Base-by-base conservation (phyloP, 257 asterid genomes). In the Jacaranda copaia region DNA sequence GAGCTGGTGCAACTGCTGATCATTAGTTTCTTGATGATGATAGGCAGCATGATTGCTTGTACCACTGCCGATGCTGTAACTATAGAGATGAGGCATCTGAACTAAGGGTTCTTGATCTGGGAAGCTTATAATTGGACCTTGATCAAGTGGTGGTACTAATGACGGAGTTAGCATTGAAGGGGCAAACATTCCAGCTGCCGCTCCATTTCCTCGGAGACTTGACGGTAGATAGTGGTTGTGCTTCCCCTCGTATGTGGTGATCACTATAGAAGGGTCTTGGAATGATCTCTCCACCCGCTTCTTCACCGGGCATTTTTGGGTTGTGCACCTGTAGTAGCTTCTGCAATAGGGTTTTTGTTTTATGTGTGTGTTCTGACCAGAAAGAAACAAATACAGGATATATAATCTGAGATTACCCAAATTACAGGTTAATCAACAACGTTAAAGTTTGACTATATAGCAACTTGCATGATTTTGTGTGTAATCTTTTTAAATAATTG, bases 191-290 rank as follows among this genome's bases (percentile, higher is more conserved):
- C 81, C 83, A 53, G 81, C 76, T 39, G 73, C 81, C 46, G 73
- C 81, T 38, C 71, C 81, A 49, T 63, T 77, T 3, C 90, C 88
- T 0, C 90, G 85, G 73, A 87, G 90, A 66, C 60, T 82, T 0
- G 82, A 71, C 15, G 90, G 90, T 0, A 87, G 70, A 38, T 86
- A 87, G 90, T 89, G 95, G 85, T 85, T 88, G 83, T 90, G 95
- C 77, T 86, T 89, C 32, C 95, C 95, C 66, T 90, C 92, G 49
- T 90, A 90, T 1, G 95, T 90, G 3, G 95, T 90, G 72, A 90
- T 82, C 36, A 90, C 91, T 5, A 76, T 72, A 1, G 95, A 83
- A 46, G 92, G 90, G 80, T 90, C 95, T 55, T 90, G 87, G 74
- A 79, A 86, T 5, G 92, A 90, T 61, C 95, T 81, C 81, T 90